phyloP scores from a whole-genome alignment of 75 land plant genomes.

The Picea sitchensis region DNA sequence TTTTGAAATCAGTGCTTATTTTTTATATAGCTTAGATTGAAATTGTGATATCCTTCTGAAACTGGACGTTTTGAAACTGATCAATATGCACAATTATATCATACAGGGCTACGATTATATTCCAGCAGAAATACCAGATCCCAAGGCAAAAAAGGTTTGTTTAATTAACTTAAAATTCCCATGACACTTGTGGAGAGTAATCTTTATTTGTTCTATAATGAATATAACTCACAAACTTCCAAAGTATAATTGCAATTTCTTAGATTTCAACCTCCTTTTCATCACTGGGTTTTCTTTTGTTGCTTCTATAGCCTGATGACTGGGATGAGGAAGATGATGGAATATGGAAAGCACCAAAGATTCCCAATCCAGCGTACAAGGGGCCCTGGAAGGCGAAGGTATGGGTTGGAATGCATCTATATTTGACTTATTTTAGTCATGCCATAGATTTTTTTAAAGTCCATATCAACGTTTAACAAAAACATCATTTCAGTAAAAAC shows the following conservation, averaged over 20 bases:
- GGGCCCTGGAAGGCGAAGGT: constrained; percentile 98
- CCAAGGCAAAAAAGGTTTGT: constrained; percentile 83
- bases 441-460: neutral
- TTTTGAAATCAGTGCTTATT: neutral
- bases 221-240: too few relatives aligned
- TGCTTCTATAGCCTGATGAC: constrained; percentile 65
- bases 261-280: neutral
- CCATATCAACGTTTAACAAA: neutral
- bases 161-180: neutral
- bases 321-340: constrained; percentile 99
- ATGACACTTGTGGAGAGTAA: neutral
- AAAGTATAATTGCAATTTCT: neutral
- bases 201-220: neutral
- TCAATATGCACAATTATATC: constrained; percentile 1
- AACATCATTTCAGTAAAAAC: neutral
- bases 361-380: constrained; percentile 89
- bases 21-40: neutral
- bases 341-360: constrained; percentile 75
- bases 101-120: constrained; percentile 90
- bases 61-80: neutral
- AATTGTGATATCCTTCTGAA: neutral
- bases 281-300: neutral
- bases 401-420: neutral
- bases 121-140: constrained; percentile 93
- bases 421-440: neutral